Evolutionary conservation across 306 rosid genomes (phyloP), one percentile per base, ranked within the genome.

Genomic region (Dryas alaskensis): DNA sequence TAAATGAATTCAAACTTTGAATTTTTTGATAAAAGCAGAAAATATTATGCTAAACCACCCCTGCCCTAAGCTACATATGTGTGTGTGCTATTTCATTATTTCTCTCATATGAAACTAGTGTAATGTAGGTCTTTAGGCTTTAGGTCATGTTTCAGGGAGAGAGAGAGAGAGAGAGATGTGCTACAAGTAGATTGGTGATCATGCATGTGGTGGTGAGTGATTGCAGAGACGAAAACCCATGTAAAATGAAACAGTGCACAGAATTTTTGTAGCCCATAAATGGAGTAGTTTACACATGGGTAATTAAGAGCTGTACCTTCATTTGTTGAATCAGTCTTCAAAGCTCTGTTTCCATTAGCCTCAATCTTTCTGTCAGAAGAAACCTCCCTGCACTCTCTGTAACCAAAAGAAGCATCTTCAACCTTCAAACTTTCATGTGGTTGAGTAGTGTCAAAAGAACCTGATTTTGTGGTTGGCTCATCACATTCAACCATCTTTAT

Each of bases 281-380:
- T 60, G 31, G 10, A 47, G 31, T 13, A 55, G 14, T 16, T 10
- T 8, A 17, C 61, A 70, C 53, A 57, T 22, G 43, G 77, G 40
- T 53, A 42, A 31, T 31, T 31, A 31, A 52, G 22, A 51, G 78
- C 12, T 54, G 39, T 71, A 87, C 90, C 90, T 76, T 61, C 70
- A 43, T 72, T 50, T 7, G 71, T 43, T 14, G 81, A 79, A 49
- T 31, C 73, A 40, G 78, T 69, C 13, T 60, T 13, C 25, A 27
- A 11, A 52, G 74, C 22, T 31, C n/a, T 22, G 19, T 67, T 53
- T 25, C 39, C 58, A 44, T 14, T 22, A 52, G 27, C 47, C 59
- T 65, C 76, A 8, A 54, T 77, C 53, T 59, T 66, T 71, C n/a
- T 22, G 42, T 47, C 61, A 45, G 59, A 53, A 14, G 75, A 78